These are phyloP conservation scores for Phytopythium boreale DNA, from an alignment of 352 stramenopile species.

Conservation along the genomic window DNA sequence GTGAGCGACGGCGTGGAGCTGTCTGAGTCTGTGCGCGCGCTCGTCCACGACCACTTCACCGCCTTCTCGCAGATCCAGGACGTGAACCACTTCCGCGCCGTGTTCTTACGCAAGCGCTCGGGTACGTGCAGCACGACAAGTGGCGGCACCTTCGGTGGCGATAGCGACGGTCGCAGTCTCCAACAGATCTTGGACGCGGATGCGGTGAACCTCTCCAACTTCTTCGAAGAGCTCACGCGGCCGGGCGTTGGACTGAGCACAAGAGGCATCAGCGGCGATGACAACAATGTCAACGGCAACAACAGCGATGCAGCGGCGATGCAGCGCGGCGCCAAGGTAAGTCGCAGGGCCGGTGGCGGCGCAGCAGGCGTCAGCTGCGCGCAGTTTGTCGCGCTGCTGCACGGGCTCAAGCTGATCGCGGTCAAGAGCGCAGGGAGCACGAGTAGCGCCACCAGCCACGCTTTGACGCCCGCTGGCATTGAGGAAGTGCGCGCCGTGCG, in stretches of 20 bases:
- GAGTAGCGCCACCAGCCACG: not conserved
- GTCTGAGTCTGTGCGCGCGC: slow-evolving; percentile 42
- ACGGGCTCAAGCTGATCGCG: slow-evolving; percentile 25
- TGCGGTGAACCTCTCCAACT: slow-evolving; percentile 25
- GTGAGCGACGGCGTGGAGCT: slow-evolving; percentile 56
- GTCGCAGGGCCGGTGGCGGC: not conserved
- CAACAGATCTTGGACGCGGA: slow-evolving; percentile 29
- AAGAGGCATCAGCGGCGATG: slow-evolving; percentile 9
- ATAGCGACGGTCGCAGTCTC: slow-evolving; percentile 6
- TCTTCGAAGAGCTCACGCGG: slow-evolving; percentile 39
- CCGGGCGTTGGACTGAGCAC: not conserved
- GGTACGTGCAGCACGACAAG: not conserved
- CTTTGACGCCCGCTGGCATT: slow-evolving; percentile 11
- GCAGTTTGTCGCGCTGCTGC: slow-evolving; percentile 30
- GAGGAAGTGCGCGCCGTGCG: slow-evolving; percentile 52
- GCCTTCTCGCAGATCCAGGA: slow-evolving; percentile 67
- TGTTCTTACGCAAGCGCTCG: slow-evolving; percentile 35
- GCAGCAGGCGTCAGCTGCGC: slow-evolving; percentile 17
- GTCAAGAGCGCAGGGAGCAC: not conserved
- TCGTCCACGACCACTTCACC: slow-evolving; percentile 51
- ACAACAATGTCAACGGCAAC: not conserved
- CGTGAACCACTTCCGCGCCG: slow-evolving; percentile 47
- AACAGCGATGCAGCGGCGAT: slow-evolving; percentile 3
- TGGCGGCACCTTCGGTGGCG: not conserved
- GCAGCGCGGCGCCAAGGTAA: slow-evolving; percentile 2